phyloP scores from a whole-genome alignment of 2,329 filamentous ascomycete genomes.

The Scopulariopsis brevicaulis region DNA sequence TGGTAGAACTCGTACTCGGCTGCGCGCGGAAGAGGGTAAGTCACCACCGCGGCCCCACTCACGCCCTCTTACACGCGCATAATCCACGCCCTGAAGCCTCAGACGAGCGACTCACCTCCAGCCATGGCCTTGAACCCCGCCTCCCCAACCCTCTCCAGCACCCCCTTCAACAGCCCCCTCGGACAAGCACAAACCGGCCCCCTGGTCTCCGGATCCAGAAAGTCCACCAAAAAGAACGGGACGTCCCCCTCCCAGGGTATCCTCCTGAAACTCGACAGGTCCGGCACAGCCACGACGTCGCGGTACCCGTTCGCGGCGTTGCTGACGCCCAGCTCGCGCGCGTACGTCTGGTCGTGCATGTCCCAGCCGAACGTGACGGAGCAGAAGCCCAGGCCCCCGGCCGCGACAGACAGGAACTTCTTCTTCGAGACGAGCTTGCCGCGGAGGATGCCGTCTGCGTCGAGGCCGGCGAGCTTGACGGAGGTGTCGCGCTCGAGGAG shows the following conservation, averaged over 20 bases:
- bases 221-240: slow-evolving; percentile 76
- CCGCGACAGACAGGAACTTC: slow-evolving; percentile 79
- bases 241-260: slow-evolving; percentile 88
- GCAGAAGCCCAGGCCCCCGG: slow-evolving; percentile 82
- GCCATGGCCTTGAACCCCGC: slow-evolving; percentile 77
- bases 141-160: slow-evolving; percentile 54
- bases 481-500: slow-evolving; percentile 61
- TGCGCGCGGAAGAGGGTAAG: slow-evolving; percentile 21
- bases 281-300: slow-evolving; percentile 73
- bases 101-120: slow-evolving; percentile 50
- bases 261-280: slow-evolving; percentile 64
- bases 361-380: slow-evolving; percentile 94
- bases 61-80: background rate
- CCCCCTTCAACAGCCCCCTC: slow-evolving; percentile 59
- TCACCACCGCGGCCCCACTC: background rate
- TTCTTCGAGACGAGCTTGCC: slow-evolving; percentile 88
- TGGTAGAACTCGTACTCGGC: slow-evolving; percentile 95
- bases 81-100: background rate
- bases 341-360: slow-evolving; percentile 90
- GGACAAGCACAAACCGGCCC: slow-evolving; percentile 68
- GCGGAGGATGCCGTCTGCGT: slow-evolving; percentile 77
- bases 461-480: slow-evolving; percentile 80
- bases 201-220: slow-evolving; percentile 68
- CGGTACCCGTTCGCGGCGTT: slow-evolving; percentile 86
- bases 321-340: slow-evolving; percentile 73